These are phyloP conservation scores for Curvularia lunata DNA, from an alignment of 2,329 filamentous ascomycete species.

Conservation along the genomic window DNA sequence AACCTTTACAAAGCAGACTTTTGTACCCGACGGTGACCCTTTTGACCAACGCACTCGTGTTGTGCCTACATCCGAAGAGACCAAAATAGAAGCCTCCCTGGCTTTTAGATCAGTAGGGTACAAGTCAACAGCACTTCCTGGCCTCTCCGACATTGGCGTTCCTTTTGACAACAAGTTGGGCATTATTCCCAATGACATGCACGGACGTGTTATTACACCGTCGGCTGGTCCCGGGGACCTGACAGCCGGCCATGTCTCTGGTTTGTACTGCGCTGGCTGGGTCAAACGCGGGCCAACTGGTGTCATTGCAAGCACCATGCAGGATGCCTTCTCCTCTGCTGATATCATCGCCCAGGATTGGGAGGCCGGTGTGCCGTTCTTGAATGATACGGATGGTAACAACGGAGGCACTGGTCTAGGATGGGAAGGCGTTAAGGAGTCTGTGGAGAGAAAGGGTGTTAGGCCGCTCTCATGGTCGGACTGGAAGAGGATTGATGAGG, in stretches of 20 bases:
- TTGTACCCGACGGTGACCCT: slow-evolving; percentile 46
- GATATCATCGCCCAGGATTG: slow-evolving; percentile 86
- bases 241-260: slow-evolving; percentile 63
- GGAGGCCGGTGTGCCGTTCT: slow-evolving; percentile 56
- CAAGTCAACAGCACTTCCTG: slow-evolving; percentile 77
- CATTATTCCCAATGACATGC: slow-evolving; percentile 80
- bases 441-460: slow-evolving; percentile 63
- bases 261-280: slow-evolving; percentile 94
- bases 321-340: slow-evolving; percentile 87
- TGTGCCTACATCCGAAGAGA: slow-evolving; percentile 52
- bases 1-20: slow-evolving; percentile 65
- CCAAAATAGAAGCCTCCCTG: slow-evolving; percentile 67
- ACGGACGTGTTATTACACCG: slow-evolving; percentile 70
- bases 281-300: slow-evolving; percentile 94
- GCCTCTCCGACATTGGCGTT: slow-evolving; percentile 74
- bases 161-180: slow-evolving; percentile 78
- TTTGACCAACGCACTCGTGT: slow-evolving; percentile 61
- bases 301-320: slow-evolving; percentile 95
- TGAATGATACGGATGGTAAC: slow-evolving; percentile 51
- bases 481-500: slow-evolving; percentile 84
- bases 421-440: slow-evolving; percentile 76
- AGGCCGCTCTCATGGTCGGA: slow-evolving; percentile 79
- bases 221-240: slow-evolving; percentile 47
- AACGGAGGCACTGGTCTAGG: slow-evolving; percentile 59
- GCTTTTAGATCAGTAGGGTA: slow-evolving; percentile 97